phyloP scores from a whole-genome alignment of 352 stramenopile species.

The Phytopythium vexans region DNA sequence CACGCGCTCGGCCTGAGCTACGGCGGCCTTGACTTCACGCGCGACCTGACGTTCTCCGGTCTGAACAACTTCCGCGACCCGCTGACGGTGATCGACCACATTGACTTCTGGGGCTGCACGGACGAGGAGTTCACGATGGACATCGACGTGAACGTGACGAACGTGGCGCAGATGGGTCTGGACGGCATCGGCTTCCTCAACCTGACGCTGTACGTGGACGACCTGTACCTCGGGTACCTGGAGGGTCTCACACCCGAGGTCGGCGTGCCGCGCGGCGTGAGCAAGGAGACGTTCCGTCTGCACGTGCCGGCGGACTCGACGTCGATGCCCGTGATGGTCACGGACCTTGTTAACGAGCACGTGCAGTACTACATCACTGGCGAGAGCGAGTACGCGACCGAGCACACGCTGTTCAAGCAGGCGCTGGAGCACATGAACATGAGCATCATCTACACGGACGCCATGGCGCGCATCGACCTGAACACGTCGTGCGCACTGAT shows the following conservation, averaged over 20 bases:
- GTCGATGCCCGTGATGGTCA: slow-evolving; percentile 44
- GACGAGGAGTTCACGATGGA: slow-evolving; percentile 33
- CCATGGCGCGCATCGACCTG: slow-evolving; percentile 21
- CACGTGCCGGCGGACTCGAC: slow-evolving; percentile 18
- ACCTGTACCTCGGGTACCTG: slow-evolving; percentile 60
- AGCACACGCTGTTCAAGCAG: slow-evolving; percentile 34
- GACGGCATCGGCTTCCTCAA: slow-evolving; percentile 62
- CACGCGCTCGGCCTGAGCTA: slow-evolving; percentile 51
- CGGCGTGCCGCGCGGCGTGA: slow-evolving; percentile 41
- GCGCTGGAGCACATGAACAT: slow-evolving; percentile 46
- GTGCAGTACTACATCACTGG: slow-evolving; percentile 56
- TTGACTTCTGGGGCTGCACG: slow-evolving; percentile 43
- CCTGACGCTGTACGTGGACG: slow-evolving; percentile 55
- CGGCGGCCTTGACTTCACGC: slow-evolving; percentile 52
- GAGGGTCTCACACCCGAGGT: slow-evolving; percentile 28
- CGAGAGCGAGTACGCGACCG: slow-evolving; percentile 33
- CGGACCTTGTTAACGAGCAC: slow-evolving; percentile 25
- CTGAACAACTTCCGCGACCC: slow-evolving; percentile 58
- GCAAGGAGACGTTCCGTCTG: slow-evolving; percentile 26
- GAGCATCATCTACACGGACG: slow-evolving; percentile 55
- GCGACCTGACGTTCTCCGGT: slow-evolving; percentile 38
- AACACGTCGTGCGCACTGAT: slow-evolving; percentile 27
- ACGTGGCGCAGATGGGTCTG: slow-evolving; percentile 47
- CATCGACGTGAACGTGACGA: slow-evolving; percentile 60
- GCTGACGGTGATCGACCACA: slow-evolving; percentile 47